Conservation (phyloP, 495 filamentous ascomycete species). For the Neurospora africana region DNA sequence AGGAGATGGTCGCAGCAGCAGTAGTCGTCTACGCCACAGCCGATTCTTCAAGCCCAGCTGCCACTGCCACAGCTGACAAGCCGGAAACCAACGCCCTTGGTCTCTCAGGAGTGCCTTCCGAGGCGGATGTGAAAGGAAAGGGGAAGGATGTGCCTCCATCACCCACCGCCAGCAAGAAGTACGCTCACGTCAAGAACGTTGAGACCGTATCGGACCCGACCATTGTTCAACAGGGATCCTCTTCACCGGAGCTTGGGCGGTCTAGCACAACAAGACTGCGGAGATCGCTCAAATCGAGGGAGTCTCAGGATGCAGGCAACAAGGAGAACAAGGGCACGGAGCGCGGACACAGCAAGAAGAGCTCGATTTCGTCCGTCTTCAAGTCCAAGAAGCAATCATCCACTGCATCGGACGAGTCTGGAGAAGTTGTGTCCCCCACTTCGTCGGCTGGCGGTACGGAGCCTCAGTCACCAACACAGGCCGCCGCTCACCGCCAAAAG, state of each 20-base stretch:
- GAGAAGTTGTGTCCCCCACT: constrained; percentile 4
- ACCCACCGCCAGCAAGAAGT: constrained; percentile 27
- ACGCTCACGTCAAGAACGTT: constrained; percentile 29
- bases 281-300: constrained; percentile 11
- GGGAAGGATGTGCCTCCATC: constrained; percentile 18
- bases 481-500: constrained; percentile 17
- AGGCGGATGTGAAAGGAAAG: constrained; percentile 19
- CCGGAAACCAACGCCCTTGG: constrained; percentile 18
- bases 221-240: constrained; percentile 12
- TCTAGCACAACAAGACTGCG: constrained; percentile 22
- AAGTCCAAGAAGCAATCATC: constrained; percentile 4
- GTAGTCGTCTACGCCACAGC: constrained; percentile 37
- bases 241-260: constrained; percentile 24
- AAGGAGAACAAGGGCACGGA: constrained; percentile 11
- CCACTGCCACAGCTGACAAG: constrained; percentile 21
- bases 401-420: constrained; percentile 8
- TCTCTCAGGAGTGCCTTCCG: constrained; percentile 22
- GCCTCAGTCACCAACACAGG: constrained; percentile 7
- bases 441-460: constrained; percentile 10
- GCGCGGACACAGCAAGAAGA: constrained; percentile 8
- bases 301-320: constrained; percentile 5
- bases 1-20: constrained; percentile 37
- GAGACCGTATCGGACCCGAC: constrained; percentile 25
- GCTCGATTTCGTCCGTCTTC: neutral
- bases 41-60: constrained; percentile 27